Evolutionary conservation across 495 filamentous ascomycete species (phyloP).

Genomic region (Thozetella sp.): DNA sequence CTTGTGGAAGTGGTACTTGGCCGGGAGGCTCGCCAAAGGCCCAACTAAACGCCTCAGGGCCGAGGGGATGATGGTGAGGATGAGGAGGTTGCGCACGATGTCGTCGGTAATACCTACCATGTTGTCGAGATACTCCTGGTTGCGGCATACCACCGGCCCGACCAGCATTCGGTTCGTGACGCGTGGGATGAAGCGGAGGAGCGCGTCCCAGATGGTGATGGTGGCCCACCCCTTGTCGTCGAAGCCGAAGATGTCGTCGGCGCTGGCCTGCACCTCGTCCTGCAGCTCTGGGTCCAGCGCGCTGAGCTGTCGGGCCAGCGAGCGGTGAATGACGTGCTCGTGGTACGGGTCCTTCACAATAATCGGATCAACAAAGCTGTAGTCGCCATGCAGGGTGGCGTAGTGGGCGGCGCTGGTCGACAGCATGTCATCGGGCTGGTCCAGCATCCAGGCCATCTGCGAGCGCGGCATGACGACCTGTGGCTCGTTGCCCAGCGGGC

Average conservation of each 20-base stretch:
- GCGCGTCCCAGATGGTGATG: neutral
- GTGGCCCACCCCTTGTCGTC: neutral
- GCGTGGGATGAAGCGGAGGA: neutral
- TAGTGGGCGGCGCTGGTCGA: neutral
- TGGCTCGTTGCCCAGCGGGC: neutral
- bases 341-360: neutral
- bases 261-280: neutral
- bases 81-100: neutral
- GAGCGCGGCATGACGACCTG: neutral
- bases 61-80: neutral
- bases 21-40: neutral
- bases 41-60: neutral
- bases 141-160: neutral
- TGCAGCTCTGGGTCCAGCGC: neutral
- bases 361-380: neutral
- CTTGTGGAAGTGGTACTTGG: neutral
- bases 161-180: neutral
- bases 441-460: neutral
- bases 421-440: neutral
- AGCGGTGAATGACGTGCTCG: neutral
- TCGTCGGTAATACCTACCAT: neutral
- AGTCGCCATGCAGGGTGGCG: neutral
- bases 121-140: neutral
- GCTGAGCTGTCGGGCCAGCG: neutral
- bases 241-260: neutral